phyloP scores from a whole-genome alignment of 2,329 filamentous ascomycete species.

The Dichotomopilus funicola region DNA sequence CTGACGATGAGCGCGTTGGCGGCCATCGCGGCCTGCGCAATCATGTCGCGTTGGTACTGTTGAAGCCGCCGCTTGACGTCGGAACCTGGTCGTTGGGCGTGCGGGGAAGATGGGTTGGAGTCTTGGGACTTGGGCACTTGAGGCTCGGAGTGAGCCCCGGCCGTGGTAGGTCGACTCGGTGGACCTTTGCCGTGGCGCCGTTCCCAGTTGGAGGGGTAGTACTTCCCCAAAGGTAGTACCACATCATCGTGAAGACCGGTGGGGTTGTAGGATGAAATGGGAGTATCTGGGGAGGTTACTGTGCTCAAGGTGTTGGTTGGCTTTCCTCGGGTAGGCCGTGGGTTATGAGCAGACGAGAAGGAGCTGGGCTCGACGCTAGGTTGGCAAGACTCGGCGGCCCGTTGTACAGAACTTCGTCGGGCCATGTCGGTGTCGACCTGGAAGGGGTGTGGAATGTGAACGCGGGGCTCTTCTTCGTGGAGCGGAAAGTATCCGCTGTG shows the following conservation, averaged over 20 bases:
- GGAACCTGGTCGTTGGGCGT: constrained; percentile 34
- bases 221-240: constrained; percentile 52
- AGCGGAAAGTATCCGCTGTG: constrained; percentile 54
- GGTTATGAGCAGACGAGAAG: constrained; percentile 2
- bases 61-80: constrained; percentile 47
- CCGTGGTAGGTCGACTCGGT: constrained; percentile 18
- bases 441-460: constrained; percentile 48
- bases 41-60: constrained; percentile 57
- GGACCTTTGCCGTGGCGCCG: constrained; percentile 25
- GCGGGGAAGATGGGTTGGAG: constrained; percentile 17
- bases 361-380: neutral
- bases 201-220: constrained; percentile 58
- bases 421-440: constrained; percentile 37
- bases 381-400: constrained; percentile 28
- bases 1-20: constrained; percentile 24
- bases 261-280: constrained; percentile 46
- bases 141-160: constrained; percentile 30
- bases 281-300: constrained; percentile 31
- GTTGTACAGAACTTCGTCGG: constrained; percentile 31
- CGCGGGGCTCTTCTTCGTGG: constrained; percentile 46
- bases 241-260: constrained; percentile 40
- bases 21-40: constrained; percentile 48
- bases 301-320: constrained; percentile 15
- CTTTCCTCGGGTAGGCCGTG: neutral
- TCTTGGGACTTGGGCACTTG: constrained; percentile 27